Conservation (phyloP, 768 basidiomycete species). For the Porphyrellus cyaneotinctus region DNA sequence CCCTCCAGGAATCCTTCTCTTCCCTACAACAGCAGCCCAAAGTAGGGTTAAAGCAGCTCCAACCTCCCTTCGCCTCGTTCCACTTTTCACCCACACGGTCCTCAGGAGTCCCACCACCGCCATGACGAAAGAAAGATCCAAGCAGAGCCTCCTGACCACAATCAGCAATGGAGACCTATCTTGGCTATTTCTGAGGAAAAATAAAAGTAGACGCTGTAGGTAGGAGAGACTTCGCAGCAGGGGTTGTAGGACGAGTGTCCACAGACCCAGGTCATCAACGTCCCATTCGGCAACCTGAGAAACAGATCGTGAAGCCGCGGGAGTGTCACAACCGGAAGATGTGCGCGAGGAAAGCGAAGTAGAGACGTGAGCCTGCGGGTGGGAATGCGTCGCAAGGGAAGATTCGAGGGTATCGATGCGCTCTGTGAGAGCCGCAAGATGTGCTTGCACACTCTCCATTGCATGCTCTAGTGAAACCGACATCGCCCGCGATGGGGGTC, state of each 20-base stretch:
- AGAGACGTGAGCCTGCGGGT: slow-evolving; percentile 36
- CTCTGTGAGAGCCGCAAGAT: slow-evolving; percentile 77
- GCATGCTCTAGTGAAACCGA: slow-evolving; percentile 57
- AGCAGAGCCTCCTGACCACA: slow-evolving; percentile 66
- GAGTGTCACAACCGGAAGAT: slow-evolving; percentile 42
- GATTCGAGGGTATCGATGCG: slow-evolving; percentile 69
- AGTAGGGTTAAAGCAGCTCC: slow-evolving; percentile 58
- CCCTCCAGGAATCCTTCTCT: slow-evolving; percentile 49
- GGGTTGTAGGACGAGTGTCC: slow-evolving; percentile 70
- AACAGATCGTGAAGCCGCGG: slow-evolving; percentile 29
- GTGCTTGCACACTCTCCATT: slow-evolving; percentile 75
- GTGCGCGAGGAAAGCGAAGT: slow-evolving; percentile 39
- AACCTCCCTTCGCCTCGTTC: slow-evolving; percentile 66
- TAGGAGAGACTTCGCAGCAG: slow-evolving; percentile 47
- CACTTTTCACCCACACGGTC: slow-evolving; percentile 62
- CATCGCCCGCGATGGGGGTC: slow-evolving; percentile 41
- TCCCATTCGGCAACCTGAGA: slow-evolving; percentile 50
- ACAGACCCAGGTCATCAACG: slow-evolving; percentile 79
- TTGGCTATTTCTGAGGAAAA: slow-evolving; percentile 54
- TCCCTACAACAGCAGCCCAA: slow-evolving; percentile 69
- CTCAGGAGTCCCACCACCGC: slow-evolving; percentile 57
- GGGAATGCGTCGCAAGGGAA: slow-evolving; percentile 30
- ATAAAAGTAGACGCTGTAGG: slow-evolving; percentile 48
- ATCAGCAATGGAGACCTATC: slow-evolving; percentile 62
- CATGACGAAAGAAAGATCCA: slow-evolving; percentile 74